Percentiles rank a stretch among this genome's conserved stretches.
Evolutionary conservation across 2,329 filamentous ascomycete genomes (phyloP).

Genomic region (Nemania sp.): DNA sequence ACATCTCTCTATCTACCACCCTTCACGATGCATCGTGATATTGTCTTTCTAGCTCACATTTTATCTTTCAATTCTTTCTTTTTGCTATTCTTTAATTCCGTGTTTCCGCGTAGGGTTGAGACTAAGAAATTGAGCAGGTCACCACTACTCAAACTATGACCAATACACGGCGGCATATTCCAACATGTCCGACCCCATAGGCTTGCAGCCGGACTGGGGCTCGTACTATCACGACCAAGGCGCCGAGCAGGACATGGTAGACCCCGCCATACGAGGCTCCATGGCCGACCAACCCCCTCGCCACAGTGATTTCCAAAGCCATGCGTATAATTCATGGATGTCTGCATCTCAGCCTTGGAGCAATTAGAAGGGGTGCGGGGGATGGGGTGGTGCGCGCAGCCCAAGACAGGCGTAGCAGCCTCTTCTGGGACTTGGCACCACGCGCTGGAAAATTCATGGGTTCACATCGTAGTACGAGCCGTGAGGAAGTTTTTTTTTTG

Average conservation of each 20-base stretch:
- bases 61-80: background rate
- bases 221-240: constrained; percentile 34
- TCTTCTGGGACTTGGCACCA: background rate
- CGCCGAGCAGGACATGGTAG: constrained; percentile 38
- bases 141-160: constrained; percentile 35
- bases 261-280: constrained; percentile 36
- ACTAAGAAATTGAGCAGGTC: constrained; percentile 37
- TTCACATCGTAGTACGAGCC: constrained; percentile 15
- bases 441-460: constrained; percentile 13
- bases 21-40: background rate
- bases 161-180: constrained; percentile 35
- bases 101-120: background rate
- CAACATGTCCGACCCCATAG: constrained; percentile 30
- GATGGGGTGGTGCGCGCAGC: constrained; percentile 9
- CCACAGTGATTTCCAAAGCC: constrained; percentile 32
- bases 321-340: constrained; percentile 37
- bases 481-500: constrained; percentile 12
- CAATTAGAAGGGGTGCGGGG: no score
- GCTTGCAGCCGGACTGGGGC: constrained; percentile 35
- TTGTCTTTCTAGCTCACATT: background rate
- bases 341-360: constrained; percentile 36
- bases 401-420: background rate
- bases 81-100: background rate
- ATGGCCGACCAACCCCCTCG: constrained; percentile 35
- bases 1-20: no score